Base-by-base conservation (phyloP, 2,329 filamentous ascomycete genomes). In the Elsinoe ampelina region DNA sequence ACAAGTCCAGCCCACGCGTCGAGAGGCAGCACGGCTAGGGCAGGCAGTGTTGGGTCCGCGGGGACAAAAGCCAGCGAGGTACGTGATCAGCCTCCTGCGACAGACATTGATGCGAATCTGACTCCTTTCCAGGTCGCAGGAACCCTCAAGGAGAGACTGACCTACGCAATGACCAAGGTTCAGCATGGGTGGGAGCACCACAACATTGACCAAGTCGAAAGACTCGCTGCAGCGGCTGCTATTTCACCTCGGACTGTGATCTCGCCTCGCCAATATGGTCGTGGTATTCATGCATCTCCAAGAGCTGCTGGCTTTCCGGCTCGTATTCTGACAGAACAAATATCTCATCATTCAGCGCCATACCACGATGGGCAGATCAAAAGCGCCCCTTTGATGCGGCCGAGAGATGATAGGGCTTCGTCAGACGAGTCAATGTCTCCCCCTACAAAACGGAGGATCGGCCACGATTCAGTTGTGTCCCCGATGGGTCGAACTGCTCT, bases 131-230 rank as follows among this genome's bases (percentile, higher is more conserved):
- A 90, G 86, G 74, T 89, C 55, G 89, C 88, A 39, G 81, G 84
- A 56, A 87, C 92, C 67, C 79, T 97, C 54, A 86, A 85, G 67
- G 85, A 89, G 52, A 86, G 89, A 64, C 79, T 97, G 26, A 89
- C 89, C 5, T 96, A 96, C 70, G 92, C 92, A 61, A 93, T 95
- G 80, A 80, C 95, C 67, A 96, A 95, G 71, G 87, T 96, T 39
- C 89, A 89, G 68, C 84, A 95, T 67, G 89, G 89, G 58, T 93
- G 90, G 86, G 87, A 95, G 71, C 80, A 84, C 51, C 83, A 86
- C 61, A 83, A 83, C 15, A 82, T 93, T 58, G 84, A 86, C 57
- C 87, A 92, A 70, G 81, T 92, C 30, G 89, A 92, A 71, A 82
- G 81, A 47, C 73, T 89, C 39, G 82, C 87, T 8, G 88, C 87